phyloP scores from a whole-genome alignment of 352 stramenopile genomes.

The Globisporangium emineosum region DNA sequence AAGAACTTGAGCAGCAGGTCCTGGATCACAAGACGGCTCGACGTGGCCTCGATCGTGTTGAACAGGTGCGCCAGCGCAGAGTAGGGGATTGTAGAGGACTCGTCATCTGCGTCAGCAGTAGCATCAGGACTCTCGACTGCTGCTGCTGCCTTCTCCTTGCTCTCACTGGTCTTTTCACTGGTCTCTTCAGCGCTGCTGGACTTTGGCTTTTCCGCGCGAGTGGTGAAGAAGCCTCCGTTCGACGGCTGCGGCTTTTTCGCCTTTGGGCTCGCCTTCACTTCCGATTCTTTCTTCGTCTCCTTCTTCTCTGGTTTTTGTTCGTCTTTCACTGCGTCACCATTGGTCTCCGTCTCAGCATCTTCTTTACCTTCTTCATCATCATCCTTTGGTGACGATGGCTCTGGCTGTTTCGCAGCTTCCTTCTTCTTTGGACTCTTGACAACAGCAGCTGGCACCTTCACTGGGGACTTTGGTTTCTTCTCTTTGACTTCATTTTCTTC shows the following conservation, averaged over 20 bases:
- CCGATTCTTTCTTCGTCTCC: background rate
- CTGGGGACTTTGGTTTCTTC: constrained; percentile 24
- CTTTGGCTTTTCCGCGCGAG: constrained; percentile 23
- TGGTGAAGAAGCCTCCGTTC: constrained; percentile 31
- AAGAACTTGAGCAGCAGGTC: constrained; percentile 87
- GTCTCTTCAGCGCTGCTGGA: constrained; percentile 10
- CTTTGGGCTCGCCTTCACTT: background rate
- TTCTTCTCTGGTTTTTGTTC: background rate
- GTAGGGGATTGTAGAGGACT: constrained; percentile 35
- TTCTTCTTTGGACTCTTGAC: constrained; percentile 6
- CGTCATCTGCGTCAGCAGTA: constrained; percentile 6
- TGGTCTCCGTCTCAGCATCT: background rate
- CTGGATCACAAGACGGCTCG: constrained; percentile 79
- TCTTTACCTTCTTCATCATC: constrained; percentile 4
- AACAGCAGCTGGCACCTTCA: constrained; percentile 13
- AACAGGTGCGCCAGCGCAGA: constrained; percentile 66
- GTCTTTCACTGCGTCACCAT: background rate
- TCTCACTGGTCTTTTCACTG: constrained; percentile 19
- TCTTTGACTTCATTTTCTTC: constrained; percentile 14
- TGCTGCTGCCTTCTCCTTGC: constrained; percentile 6
- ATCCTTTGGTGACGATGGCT: background rate
- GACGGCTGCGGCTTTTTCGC: constrained; percentile 5
- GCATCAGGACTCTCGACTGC: constrained; percentile 13
- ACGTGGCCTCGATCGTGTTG: constrained; percentile 69
- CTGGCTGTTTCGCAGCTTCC: constrained; percentile 13